A percentile compares a stretch with the other conserved stretches of the same genome.
Evolutionary conservation across 2,329 filamentous ascomycete species (phyloP).

Genomic region (Clathrospora elynae): DNA sequence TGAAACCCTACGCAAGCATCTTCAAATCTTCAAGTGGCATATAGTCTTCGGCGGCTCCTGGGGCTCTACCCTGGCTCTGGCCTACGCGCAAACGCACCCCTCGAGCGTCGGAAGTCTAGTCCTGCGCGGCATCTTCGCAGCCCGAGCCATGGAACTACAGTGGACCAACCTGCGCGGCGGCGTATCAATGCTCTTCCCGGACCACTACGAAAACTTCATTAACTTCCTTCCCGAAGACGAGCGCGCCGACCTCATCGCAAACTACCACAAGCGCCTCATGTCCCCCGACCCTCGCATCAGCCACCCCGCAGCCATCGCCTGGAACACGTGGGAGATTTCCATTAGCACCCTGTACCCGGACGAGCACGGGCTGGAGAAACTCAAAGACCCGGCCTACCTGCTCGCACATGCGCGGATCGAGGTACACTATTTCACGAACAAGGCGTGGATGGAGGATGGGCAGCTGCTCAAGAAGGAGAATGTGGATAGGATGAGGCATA

Average conservation of each 20-base stretch:
- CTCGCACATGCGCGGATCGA: conserved; percentile 51
- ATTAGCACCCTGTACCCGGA: conserved; percentile 38
- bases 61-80: conserved; percentile 54
- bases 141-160: conserved; percentile 45
- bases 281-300: conserved; percentile 37
- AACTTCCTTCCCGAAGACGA: conserved; percentile 48
- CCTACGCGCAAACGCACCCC: conserved; percentile 54
- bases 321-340: conserved; percentile 46
- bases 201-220: conserved; percentile 48
- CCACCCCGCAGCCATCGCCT: conserved; percentile 42
- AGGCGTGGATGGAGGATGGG: conserved; percentile 51
- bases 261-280: conserved; percentile 51
- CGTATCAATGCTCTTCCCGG: conserved; percentile 47
- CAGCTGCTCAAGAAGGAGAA: conserved; percentile 47
- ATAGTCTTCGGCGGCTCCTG: conserved; percentile 57
- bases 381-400: conserved; percentile 40
- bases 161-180: conserved; percentile 41
- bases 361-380: conserved; percentile 19
- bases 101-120: conserved; percentile 48
- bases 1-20: conserved; percentile 51
- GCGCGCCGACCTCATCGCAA: conserved; percentile 43
- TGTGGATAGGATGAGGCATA: conserved; percentile 44
- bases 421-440: conserved; percentile 52
- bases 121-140: conserved; percentile 52
- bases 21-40: conserved; percentile 52